A percentile compares a stretch with the other conserved stretches of the same genome.
Conservation (phyloP, 305 asterid genomes). For the Fraxinus sp. region DNA sequence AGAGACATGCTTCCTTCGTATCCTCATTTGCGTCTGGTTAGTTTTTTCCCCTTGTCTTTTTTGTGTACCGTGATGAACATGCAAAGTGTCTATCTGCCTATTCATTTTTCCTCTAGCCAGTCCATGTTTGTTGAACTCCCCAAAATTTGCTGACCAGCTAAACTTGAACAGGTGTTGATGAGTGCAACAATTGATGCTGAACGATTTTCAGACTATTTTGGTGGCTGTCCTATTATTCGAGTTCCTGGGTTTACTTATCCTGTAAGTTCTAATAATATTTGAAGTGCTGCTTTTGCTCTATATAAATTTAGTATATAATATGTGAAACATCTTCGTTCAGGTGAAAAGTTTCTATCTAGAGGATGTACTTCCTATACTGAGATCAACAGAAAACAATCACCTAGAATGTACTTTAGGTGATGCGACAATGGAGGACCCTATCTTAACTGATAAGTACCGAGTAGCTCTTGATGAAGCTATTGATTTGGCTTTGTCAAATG, state of each 20-base stretch:
- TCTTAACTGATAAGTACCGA: conserved; percentile 54
- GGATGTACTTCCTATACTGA: conserved; percentile 72
- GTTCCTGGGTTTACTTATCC: conserved; percentile 97
- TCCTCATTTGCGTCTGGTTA: conserved; percentile 89
- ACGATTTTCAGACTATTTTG: conserved; percentile 79
- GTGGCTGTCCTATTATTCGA: conserved; percentile 83
- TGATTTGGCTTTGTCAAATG: conserved; percentile 59
- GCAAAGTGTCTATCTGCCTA: conserved; percentile 10
- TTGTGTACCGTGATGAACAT: conserved; percentile 5
- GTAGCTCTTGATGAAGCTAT: conserved; percentile 82
- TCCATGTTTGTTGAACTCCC: conserved; percentile 11
- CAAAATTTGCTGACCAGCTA: conserved; percentile 28
- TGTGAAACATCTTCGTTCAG: conserved; percentile 41
- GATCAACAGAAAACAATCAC: conserved; percentile 41
- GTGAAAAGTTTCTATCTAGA: conserved; percentile 72
- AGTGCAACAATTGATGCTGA: conserved; percentile 97
- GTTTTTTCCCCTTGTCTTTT: conserved; percentile 32
- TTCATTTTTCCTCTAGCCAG: conserved; percentile 3
- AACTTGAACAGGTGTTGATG: conserved; percentile 71
- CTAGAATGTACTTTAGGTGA: conserved; percentile 26
- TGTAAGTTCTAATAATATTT: conserved; percentile 37
- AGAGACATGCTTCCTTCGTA: conserved; percentile 83
- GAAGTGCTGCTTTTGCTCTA: conserved; percentile 6
- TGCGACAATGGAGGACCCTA: conserved; percentile 35
- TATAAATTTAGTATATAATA: conserved; percentile 21